Conservation (phyloP, 1,139 yeast genomes). For the Yamadazyma dushanensis region DNA sequence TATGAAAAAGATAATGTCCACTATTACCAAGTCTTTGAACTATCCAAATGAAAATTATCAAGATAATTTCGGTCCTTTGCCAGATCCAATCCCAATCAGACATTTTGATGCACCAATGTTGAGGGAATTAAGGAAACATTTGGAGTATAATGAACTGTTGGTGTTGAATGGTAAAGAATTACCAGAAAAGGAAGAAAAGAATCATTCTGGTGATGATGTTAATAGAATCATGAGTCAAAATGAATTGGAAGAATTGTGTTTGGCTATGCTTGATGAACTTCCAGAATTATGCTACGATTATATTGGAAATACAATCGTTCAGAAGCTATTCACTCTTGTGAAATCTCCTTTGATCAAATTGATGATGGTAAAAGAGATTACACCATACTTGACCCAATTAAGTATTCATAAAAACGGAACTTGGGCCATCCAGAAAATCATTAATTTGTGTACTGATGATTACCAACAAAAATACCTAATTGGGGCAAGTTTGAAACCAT, state of each 20-base stretch:
- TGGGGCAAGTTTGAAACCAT: slow-evolving; percentile 72
- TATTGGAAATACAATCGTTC: slow-evolving; percentile 93
- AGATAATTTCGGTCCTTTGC: slow-evolving; percentile 65
- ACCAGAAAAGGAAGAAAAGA: slow-evolving; percentile 4
- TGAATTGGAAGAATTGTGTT: slow-evolving; percentile 80
- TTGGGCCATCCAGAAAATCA: slow-evolving; percentile 98
- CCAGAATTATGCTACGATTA: slow-evolving; percentile 93
- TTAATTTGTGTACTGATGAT: slow-evolving; percentile 60
- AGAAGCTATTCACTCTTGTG: slow-evolving; percentile 76
- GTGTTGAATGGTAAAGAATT: slow-evolving; percentile 9
- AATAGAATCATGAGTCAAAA: slow-evolving; percentile 29
- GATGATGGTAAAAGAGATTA: slow-evolving; percentile 75
- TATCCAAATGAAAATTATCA: slow-evolving; percentile 38
- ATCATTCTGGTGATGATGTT: slow-evolving; percentile 5
- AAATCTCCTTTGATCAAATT: slow-evolving; percentile 69
- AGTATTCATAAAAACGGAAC: slow-evolving; percentile 98
- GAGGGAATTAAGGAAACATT: slow-evolving; percentile 54
- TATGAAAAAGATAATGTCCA: slow-evolving; percentile 30
- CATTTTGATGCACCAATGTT: slow-evolving; percentile 87
- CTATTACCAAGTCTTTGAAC: slow-evolving; percentile 31
- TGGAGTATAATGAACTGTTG: slow-evolving; percentile 43
- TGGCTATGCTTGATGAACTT: slow-evolving; percentile 84
- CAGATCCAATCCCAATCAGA: slow-evolving; percentile 61
- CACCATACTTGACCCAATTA: slow-evolving; percentile 84
- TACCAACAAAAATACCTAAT: slow-evolving; percentile 69